These are phyloP conservation scores for Colletotrichum lupini DNA, from an alignment of 2,329 filamentous ascomycete genomes.

Conservation along the genomic window DNA sequence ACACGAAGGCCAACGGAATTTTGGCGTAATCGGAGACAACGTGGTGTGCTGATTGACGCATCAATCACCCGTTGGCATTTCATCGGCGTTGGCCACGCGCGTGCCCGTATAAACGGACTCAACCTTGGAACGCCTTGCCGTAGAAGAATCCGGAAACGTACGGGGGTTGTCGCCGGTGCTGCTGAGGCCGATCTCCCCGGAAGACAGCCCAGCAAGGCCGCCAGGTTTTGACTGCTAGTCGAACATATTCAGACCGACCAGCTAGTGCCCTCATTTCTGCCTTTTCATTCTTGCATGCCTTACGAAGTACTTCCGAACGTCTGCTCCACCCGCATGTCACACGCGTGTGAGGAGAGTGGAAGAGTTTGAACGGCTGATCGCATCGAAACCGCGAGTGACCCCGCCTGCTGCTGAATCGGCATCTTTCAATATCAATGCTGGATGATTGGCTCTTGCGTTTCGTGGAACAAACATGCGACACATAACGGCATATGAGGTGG, in stretches of 20 bases:
- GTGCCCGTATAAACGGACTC: constrained; percentile 10
- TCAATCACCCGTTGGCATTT: constrained; percentile 22
- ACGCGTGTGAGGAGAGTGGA: constrained; percentile 2
- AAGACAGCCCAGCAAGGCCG: background rate
- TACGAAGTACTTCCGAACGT: background rate
- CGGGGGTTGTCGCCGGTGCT: constrained; percentile 3
- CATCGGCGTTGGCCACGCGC: constrained; percentile 18
- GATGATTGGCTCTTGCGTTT: background rate
- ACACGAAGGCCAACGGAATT: background rate
- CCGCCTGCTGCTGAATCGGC: constrained; percentile 6
- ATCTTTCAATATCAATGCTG: background rate
- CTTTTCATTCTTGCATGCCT: background rate
- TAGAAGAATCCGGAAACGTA: constrained; percentile 2
- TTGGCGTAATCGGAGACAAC: constrained; percentile 10
- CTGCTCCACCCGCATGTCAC: background rate
- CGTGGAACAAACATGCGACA: constrained; percentile 19
- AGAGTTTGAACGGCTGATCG: constrained; percentile 8
- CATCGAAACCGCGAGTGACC: constrained; percentile 18
- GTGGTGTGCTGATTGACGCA: constrained; percentile 23
- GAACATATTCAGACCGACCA: background rate
- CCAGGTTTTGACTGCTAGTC: background rate
- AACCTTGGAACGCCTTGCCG: constrained; percentile 16
- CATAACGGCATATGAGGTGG: constrained; percentile 16
- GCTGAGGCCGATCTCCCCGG: background rate
- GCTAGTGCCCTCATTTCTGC: background rate